Evolutionary conservation across 345 rosid genomes (phyloP).

Genomic region (Cochlearia excelsa): DNA sequence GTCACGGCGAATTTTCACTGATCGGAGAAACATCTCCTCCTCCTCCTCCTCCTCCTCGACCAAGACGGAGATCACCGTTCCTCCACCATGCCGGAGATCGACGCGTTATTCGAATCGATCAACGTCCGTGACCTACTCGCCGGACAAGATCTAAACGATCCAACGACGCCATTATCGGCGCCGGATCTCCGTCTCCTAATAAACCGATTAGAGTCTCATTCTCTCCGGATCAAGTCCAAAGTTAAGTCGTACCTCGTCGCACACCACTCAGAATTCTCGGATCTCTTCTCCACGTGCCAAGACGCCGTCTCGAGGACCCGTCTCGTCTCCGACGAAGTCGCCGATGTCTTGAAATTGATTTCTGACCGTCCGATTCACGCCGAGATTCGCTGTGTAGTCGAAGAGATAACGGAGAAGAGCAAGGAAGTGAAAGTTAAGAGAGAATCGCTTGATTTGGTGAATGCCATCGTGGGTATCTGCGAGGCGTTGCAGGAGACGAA

Average conservation of each 20-base stretch:
- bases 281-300: constrained; percentile 73
- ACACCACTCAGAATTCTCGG: constrained; percentile 70
- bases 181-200: constrained; percentile 98
- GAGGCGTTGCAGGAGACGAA: constrained; percentile 62
- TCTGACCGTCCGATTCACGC: constrained; percentile 61
- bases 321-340: constrained; percentile 43
- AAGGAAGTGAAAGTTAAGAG: constrained; percentile 60
- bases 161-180: constrained; percentile 75
- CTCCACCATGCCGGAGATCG: constrained; percentile 48
- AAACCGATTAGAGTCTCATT: constrained; percentile 77
- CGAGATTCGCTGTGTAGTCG: constrained; percentile 56
- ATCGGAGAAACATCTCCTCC: constrained; percentile 18
- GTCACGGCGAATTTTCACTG: constrained; percentile 14
- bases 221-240: constrained; percentile 80
- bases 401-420: constrained; percentile 52
- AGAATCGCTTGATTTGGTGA: constrained; percentile 62
- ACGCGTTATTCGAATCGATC: constrained; percentile 56
- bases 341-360: constrained; percentile 49
- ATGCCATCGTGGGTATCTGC: constrained; percentile 52
- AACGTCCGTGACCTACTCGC: constrained; percentile 86
- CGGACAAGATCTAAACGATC: constrained; percentile 71
- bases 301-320: constrained; percentile 59
- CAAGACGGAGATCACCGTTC: constrained; percentile 40
- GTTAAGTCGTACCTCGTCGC: constrained; percentile 78
- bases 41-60: constrained; percentile 12